A percentile compares a stretch with the other conserved stretches of the same genome.
Conservation (phyloP, 495 filamentous ascomycete species). For the Neurospora sublineolata region DNA sequence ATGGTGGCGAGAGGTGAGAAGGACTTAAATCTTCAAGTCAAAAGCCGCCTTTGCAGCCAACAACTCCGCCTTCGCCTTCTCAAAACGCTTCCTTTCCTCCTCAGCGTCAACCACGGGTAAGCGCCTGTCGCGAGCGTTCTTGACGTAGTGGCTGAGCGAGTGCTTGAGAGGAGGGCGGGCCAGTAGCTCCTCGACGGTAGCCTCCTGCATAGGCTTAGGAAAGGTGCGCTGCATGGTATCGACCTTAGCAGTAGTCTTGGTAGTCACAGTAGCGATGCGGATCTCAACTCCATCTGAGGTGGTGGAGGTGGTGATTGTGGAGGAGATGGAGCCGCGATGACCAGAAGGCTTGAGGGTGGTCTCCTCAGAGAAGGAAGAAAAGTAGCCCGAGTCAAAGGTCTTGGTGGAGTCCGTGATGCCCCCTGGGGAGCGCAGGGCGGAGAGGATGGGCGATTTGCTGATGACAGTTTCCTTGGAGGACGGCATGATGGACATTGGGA, state of each 20-base stretch:
- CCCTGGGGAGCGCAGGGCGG: background rate
- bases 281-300: constrained; percentile 3
- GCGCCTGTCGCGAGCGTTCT: constrained; percentile 17
- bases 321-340: constrained; percentile 9
- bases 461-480: background rate
- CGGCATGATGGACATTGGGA: background rate
- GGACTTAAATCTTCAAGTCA: background rate
- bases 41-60: constrained; percentile 15
- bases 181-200: constrained; percentile 30
- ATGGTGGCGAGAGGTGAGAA: background rate
- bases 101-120: constrained; percentile 7
- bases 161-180: constrained; percentile 24
- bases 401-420: background rate
- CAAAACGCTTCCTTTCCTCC: constrained; percentile 19
- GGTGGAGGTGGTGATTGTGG: constrained; percentile 7
- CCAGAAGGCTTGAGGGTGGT: background rate
- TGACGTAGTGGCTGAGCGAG: constrained; percentile 27
- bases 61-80: constrained; percentile 26
- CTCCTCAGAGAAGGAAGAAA: background rate
- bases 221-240: constrained; percentile 22
- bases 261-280: background rate
- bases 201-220: constrained; percentile 21
- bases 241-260: constrained; percentile 5
- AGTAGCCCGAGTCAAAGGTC: constrained; percentile 3
- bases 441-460: background rate